phyloP scores from a whole-genome alignment of 106 monocot species.

The Dendrobium nobile region DNA sequence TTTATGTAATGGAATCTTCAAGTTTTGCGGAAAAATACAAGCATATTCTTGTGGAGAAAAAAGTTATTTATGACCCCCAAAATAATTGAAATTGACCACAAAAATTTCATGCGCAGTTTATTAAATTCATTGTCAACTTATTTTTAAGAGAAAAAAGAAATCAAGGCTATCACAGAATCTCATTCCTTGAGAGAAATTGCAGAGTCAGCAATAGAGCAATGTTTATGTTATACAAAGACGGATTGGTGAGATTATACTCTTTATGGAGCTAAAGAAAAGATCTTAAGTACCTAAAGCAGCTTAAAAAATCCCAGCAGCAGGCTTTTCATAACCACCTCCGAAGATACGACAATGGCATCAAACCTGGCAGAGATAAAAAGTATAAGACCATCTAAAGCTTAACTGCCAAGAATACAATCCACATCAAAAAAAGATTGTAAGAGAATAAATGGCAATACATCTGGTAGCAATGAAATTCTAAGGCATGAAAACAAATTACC shows the following conservation, averaged over 20 bases:
- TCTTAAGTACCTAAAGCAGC: conserved; percentile 64
- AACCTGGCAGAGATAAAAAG: conserved; percentile 39
- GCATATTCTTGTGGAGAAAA: background rate
- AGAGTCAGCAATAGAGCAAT: background rate
- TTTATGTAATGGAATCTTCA: background rate
- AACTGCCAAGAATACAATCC: background rate
- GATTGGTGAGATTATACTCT: background rate
- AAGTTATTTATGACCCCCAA: background rate
- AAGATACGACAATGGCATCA: conserved; percentile 87
- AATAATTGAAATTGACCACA: background rate
- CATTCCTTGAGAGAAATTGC: background rate
- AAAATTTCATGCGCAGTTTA: background rate
- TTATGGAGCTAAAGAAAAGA: background rate
- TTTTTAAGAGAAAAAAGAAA: background rate
- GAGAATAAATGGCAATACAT: background rate
- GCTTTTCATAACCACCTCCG: conserved; percentile 96
- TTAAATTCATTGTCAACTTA: background rate
- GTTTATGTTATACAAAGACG: background rate
- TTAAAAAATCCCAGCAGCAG: conserved; percentile 68
- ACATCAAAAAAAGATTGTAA: background rate
- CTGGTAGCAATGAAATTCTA: background rate
- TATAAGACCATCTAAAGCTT: conserved; percentile 4
- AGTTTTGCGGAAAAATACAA: background rate
- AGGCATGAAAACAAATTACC: background rate
- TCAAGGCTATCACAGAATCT: background rate